Evolutionary conservation across 2,329 filamentous ascomycete genomes (phyloP).

Genomic region (Septoria linicola): DNA sequence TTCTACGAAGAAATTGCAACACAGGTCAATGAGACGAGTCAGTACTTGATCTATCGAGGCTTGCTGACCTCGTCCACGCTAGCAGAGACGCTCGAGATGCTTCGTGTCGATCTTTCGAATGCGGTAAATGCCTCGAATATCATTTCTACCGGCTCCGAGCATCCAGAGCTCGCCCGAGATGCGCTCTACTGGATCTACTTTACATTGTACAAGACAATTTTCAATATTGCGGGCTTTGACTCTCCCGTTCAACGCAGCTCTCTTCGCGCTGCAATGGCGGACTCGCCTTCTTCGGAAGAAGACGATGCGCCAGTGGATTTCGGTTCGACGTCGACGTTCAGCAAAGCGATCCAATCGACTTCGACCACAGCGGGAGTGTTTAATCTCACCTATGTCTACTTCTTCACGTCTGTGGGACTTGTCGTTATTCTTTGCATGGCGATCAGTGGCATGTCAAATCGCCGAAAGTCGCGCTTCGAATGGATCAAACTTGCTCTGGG

Average conservation of each 20-base stretch:
- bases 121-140: constrained; percentile 14
- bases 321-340: neutral
- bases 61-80: constrained; percentile 13
- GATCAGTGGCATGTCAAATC: constrained; percentile 27
- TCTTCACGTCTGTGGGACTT: constrained; percentile 34
- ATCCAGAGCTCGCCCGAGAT: constrained; percentile 5
- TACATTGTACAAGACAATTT: constrained; percentile 19
- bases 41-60: constrained; percentile 17
- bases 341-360: constrained; percentile 7
- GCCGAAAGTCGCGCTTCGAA: neutral
- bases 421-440: constrained; percentile 35
- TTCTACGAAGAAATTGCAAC: constrained; percentile 5
- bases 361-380: constrained; percentile 16
- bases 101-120: constrained; percentile 6
- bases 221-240: constrained; percentile 21
- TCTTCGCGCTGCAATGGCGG: neutral
- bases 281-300: neutral
- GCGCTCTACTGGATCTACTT: constrained; percentile 17
- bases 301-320: neutral
- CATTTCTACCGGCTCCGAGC: constrained; percentile 7
- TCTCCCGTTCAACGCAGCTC: constrained; percentile 1
- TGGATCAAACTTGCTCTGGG: constrained; percentile 13
- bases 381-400: constrained; percentile 35
- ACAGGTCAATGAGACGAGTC: constrained; percentile 16
- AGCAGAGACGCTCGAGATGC: constrained; percentile 12